Conservation (phyloP, 2,329 filamentous ascomycete species). For the Claviceps sp. region DNA sequence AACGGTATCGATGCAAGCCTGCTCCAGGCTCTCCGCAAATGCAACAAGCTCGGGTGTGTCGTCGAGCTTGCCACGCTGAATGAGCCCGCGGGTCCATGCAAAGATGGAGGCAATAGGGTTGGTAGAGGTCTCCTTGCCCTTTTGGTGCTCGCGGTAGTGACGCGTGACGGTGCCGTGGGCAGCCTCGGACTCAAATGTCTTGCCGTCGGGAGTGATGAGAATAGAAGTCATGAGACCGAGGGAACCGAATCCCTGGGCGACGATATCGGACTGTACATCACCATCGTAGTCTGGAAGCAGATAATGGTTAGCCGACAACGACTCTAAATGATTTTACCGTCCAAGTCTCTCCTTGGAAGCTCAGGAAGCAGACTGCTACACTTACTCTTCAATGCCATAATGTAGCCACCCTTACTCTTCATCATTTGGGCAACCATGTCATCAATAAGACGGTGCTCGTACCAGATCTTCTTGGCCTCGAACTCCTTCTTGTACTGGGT, state of each 20-base stretch:
- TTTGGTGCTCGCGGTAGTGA: conserved; percentile 98
- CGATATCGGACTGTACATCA: conserved; percentile 96
- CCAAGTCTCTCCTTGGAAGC: no score
- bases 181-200: conserved; percentile 94
- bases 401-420: conserved; percentile 91
- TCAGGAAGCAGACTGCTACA: conserved; percentile 9
- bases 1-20: conserved; percentile 88
- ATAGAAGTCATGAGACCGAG: conserved; percentile 98
- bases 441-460: conserved; percentile 97
- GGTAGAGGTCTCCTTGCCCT: conserved; percentile 91
- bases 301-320: background rate
- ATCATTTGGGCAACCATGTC: conserved; percentile 99
- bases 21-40: conserved; percentile 84
- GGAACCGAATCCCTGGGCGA: conserved; percentile 95
- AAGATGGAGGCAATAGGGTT: conserved; percentile 99
- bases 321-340: background rate
- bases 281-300: conserved; percentile 77
- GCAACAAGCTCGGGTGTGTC: conserved; percentile 80
- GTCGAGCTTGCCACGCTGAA: conserved; percentile 89
- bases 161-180: conserved; percentile 97
- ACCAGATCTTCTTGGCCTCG: conserved; percentile 90
- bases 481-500: conserved; percentile 76
- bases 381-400: conserved; percentile 96
- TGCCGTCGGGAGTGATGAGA: conserved; percentile 89
- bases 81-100: conserved; percentile 90